Base-by-base conservation (phyloP, 2,329 filamentous ascomycete species). In the Pseudophaeomoniella oleicola region DNA sequence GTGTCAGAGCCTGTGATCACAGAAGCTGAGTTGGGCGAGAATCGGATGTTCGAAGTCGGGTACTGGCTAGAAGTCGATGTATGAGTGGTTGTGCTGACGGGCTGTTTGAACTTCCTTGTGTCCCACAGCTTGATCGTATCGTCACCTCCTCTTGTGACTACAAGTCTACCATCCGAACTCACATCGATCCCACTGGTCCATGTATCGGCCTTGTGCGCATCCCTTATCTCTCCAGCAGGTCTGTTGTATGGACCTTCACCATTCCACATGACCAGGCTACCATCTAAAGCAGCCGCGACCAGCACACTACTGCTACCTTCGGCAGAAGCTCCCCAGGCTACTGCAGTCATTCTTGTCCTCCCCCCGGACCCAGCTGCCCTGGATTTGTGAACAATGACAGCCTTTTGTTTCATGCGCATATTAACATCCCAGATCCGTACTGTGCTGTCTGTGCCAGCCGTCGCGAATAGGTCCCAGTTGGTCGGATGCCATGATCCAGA, bases 361-460 rank as follows among this genome's bases (percentile, higher is more conserved):
- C 90, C 90, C 16, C 86, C 90, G 32, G 81, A 81, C 1, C 88
- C 90, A 5, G 81, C 74, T n/a, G 79, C 79, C 52, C 76, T 84
- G 5, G 88, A 94, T 58, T 96, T 96, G 66, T 94, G 87, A 14
- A 94, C 87, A 43, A 98, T 81, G 11, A 98, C 81, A 35, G 94
- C 83, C 56, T 85, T 92, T 56, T 98, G 90, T 38, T 77, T 75
- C 44, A 87, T 75, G 50, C 86, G 83, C 48, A 88, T 79, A 58
- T 94, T 94, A 47, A 94, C 73, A 53, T 98, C 88, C 90, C 90
- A 98, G 53, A 98, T 94, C 38, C 90, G 75, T 42, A 98, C 62
- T 1, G 90, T 98, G 54, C 88, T 94, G 56, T 98, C 90, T 5
- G 87, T 92, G 5, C 87, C 87, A 29, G 86, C 87, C 2, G 90